Evolutionary conservation across 164 flowering plant species (phyloP).

Genomic region (Aristolochia contorta): DNA sequence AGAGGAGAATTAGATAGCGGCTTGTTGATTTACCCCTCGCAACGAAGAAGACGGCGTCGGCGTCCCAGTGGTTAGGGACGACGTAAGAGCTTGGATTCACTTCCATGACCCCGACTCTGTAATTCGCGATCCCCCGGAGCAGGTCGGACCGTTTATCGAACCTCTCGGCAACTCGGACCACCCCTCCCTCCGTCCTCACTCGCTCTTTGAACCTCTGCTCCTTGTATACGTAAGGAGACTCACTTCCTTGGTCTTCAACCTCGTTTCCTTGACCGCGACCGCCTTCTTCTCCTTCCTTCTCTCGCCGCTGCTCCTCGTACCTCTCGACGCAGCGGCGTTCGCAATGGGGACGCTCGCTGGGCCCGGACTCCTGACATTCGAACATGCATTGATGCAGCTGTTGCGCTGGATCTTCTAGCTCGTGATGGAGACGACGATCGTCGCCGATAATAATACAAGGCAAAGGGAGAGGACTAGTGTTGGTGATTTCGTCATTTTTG

Average conservation of each 20-base stretch:
- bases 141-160: conserved; percentile 4
- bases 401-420: not conserved
- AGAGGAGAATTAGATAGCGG: not conserved
- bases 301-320: conserved; percentile 3
- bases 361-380: not conserved
- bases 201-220: not conserved
- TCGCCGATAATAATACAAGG: not conserved
- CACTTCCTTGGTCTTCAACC: not conserved
- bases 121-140: conserved; percentile 5
- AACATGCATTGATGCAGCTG: not conserved
- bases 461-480: not conserved
- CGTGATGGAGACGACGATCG: not conserved
- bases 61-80: conserved; percentile 10
- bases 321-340: not conserved
- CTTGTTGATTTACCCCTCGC: not conserved
- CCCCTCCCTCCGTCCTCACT: conserved; percentile 7
- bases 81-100: conserved; percentile 6
- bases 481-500: too few species aligned
- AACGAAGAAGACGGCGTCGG: conserved; percentile 5
- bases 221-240: conserved; percentile 5
- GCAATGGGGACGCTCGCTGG: not conserved
- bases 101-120: conserved; percentile 3
- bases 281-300: not conserved
- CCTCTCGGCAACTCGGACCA: not conserved
- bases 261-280: not conserved